Conservation (phyloP, 2,329 filamentous ascomycete genomes). For the Fusarium tuaranense region DNA sequence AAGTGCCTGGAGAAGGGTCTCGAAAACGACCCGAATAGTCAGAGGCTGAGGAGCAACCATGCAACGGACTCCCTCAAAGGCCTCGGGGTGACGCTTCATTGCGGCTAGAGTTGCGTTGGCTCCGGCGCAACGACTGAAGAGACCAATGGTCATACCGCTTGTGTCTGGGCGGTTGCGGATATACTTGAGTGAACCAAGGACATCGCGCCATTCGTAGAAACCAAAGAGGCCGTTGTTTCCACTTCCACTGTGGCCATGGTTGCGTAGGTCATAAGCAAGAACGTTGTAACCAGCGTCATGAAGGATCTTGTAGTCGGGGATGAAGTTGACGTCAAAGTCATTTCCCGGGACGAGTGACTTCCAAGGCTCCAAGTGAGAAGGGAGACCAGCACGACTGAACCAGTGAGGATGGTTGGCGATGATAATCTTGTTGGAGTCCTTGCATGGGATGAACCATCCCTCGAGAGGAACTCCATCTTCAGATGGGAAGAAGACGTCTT, state of each 20-base stretch:
- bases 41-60: slow-evolving; percentile 30
- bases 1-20: slow-evolving; percentile 8
- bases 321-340: slow-evolving; percentile 33
- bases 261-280: slow-evolving; percentile 26
- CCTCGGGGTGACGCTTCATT: slow-evolving; percentile 13
- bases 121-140: slow-evolving; percentile 28
- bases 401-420: slow-evolving; percentile 35
- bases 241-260: slow-evolving; percentile 25
- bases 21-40: slow-evolving; percentile 5
- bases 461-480: slow-evolving; percentile 25
- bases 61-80: slow-evolving; percentile 19
- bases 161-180: not conserved
- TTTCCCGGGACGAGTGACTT: slow-evolving; percentile 25
- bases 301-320: slow-evolving; percentile 32
- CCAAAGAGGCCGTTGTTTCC: slow-evolving; percentile 29
- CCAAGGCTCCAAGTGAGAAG: slow-evolving; percentile 26
- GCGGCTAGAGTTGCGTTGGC: slow-evolving; percentile 25
- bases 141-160: slow-evolving; percentile 14
- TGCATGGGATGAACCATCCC: slow-evolving; percentile 31
- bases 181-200: slow-evolving; percentile 25
- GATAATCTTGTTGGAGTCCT: slow-evolving; percentile 26
- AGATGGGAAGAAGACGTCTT: slow-evolving; percentile 28
- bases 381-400: slow-evolving; percentile 29
- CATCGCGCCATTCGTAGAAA: slow-evolving; percentile 35
- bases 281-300: slow-evolving; percentile 31